Conservation (phyloP, 176 grass and related monocot genomes). For the Juncus effusus region DNA sequence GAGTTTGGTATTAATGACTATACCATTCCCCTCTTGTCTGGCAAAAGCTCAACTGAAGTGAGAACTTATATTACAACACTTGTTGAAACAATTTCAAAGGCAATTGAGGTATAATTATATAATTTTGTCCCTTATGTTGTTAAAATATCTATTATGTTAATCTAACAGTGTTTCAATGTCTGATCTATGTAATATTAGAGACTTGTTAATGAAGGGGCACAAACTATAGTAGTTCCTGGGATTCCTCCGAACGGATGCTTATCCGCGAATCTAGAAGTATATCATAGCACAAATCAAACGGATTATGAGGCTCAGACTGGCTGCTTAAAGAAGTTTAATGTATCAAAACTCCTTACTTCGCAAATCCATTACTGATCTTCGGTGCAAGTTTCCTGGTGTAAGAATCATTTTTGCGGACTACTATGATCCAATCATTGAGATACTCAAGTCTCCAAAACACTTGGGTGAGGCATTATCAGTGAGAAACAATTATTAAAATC, state of each 20-base stretch:
- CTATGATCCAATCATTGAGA: slow-evolving; percentile 29
- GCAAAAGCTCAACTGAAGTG: slow-evolving; percentile 7
- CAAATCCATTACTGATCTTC: not conserved
- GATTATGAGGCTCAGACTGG: slow-evolving; percentile 33
- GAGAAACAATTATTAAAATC: too few species aligned
- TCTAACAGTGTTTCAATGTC: not conserved
- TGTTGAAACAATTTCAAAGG: slow-evolving; percentile 17
- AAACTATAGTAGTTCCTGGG: slow-evolving; percentile 21
- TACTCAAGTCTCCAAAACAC: slow-evolving; percentile 12
- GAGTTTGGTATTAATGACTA: slow-evolving; percentile 42
- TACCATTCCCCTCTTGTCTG: not conserved
- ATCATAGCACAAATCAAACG: not conserved
- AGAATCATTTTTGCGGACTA: slow-evolving; percentile 47
- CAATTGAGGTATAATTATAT: slow-evolving; percentile 31
- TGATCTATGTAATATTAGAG: not conserved
- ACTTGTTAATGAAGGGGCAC: slow-evolving; percentile 16
- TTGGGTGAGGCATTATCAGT: slow-evolving; percentile 12
- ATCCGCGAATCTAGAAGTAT: not conserved
- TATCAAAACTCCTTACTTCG: slow-evolving; percentile 37
- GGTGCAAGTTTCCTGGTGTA: not conserved
- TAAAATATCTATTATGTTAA: not conserved
- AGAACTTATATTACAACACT: slow-evolving; percentile 3
- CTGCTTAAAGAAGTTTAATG: slow-evolving; percentile 21
- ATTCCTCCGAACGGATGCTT: slow-evolving; percentile 6
- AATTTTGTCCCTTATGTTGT: not conserved